These are phyloP conservation scores for Zymoseptoria pseudotritici DNA, from an alignment of 2,329 filamentous ascomycete species.

Conservation along the genomic window DNA sequence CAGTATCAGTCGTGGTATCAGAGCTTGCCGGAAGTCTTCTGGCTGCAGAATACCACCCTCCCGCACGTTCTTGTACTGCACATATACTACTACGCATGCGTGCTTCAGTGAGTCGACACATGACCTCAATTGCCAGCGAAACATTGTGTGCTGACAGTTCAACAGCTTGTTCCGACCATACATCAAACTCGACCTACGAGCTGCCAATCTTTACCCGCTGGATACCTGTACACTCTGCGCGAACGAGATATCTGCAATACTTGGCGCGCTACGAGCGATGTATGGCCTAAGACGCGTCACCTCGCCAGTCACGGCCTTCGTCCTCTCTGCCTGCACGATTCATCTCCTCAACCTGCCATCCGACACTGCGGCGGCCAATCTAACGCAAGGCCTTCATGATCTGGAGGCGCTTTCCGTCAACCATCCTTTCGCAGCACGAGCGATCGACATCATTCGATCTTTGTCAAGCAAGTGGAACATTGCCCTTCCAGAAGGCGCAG, in stretches of 20 bases:
- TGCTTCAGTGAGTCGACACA: conserved; percentile 52
- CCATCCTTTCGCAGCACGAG: conserved; percentile 37
- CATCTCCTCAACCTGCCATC: conserved; percentile 40
- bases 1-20: conserved; percentile 68
- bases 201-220: conserved; percentile 55
- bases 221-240: conserved; percentile 54
- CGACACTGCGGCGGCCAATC: conserved; percentile 30
- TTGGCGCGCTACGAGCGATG: conserved; percentile 36
- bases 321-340: conserved; percentile 38
- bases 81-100: conserved; percentile 31
- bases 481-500: conserved; percentile 33
- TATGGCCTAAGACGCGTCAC: conserved; percentile 38
- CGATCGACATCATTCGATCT: conserved; percentile 36
- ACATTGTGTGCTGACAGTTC: conserved; percentile 49
- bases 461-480: conserved; percentile 39
- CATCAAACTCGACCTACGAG: conserved; percentile 53
- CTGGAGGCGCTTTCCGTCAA: conserved; percentile 38
- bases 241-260: conserved; percentile 37
- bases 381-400: conserved; percentile 37
- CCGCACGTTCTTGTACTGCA: conserved; percentile 62
- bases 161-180: conserved; percentile 67
- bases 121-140: not conserved
- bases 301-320: conserved; percentile 33
- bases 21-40: conserved; percentile 55
- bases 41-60: conserved; percentile 61